phyloP scores from a whole-genome alignment of 1,139 yeast genomes.

The Diutina siamensis region DNA sequence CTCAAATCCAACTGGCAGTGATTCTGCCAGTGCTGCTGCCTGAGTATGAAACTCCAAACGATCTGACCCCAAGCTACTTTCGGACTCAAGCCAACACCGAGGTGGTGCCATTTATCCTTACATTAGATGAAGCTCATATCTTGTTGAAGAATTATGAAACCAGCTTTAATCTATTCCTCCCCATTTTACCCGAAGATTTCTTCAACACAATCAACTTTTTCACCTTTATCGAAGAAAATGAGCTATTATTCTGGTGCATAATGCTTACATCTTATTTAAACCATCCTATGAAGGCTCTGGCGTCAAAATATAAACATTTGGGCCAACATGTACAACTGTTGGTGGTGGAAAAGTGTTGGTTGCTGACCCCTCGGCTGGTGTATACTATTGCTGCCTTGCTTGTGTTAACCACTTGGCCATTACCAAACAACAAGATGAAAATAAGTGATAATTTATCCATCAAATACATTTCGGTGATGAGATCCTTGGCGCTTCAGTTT shows the following conservation, averaged over 20 bases:
- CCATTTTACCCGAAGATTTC: constrained; percentile 30
- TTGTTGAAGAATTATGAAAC: constrained; percentile 3
- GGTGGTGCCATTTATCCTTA: background rate
- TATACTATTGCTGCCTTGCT: constrained; percentile 29
- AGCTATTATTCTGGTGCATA: constrained; percentile 32
- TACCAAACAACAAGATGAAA: constrained; percentile 21
- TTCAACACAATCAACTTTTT: constrained; percentile 16
- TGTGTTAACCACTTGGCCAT: constrained; percentile 38
- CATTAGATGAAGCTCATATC: constrained; percentile 1
- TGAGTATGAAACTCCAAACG: background rate
- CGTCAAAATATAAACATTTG: constrained; percentile 16
- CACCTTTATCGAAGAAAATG: constrained; percentile 18
- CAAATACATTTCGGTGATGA: constrained; percentile 31
- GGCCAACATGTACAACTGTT: constrained; percentile 25
- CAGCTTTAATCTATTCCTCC: constrained; percentile 25
- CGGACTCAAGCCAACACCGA: background rate
- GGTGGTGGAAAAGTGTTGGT: constrained; percentile 35
- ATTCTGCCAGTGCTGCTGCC: constrained; percentile 6
- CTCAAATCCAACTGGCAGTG: constrained; percentile 3
- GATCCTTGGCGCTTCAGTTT: constrained; percentile 29
- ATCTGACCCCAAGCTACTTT: background rate
- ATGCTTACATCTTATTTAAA: constrained; percentile 22
- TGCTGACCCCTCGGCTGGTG: constrained; percentile 33
- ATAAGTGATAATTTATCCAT: constrained; percentile 26
- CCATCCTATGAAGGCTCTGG: constrained; percentile 8